Conservation (phyloP, 2,329 filamentous ascomycete genomes). For the Colletotrichum camelliae region DNA sequence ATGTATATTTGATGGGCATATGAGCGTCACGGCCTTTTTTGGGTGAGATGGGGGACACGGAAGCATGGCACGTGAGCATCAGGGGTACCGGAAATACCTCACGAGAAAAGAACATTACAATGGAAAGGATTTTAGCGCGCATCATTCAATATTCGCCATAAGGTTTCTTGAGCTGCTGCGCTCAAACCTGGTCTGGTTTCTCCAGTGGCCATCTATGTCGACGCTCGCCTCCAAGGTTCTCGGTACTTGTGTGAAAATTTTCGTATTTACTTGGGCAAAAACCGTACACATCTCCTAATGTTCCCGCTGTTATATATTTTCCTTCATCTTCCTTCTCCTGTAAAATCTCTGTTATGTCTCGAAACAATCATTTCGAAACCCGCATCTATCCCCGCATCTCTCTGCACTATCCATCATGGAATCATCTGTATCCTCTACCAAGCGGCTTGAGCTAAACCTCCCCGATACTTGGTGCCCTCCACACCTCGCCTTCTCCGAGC, state of each 20-base stretch:
- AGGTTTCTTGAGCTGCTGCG: background rate
- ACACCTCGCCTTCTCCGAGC: no score
- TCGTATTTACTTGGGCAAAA: background rate
- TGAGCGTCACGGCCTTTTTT: background rate
- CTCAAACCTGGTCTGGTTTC: background rate
- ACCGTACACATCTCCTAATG: background rate
- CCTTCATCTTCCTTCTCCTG: background rate
- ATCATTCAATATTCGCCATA: background rate
- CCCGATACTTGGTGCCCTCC: background rate
- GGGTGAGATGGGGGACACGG: background rate
- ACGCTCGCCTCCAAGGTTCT: background rate
- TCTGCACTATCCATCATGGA: background rate
- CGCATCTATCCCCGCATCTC: background rate
- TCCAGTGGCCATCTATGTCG: background rate
- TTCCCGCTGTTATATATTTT: background rate
- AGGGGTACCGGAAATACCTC: background rate
- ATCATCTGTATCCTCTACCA: background rate
- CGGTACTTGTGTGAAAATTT: background rate
- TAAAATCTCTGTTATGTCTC: background rate
- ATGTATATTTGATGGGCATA: background rate
- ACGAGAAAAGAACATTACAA: background rate
- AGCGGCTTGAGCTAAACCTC: background rate
- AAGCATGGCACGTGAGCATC: background rate
- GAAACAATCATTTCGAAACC: background rate
- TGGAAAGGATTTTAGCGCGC: background rate